A percentile compares a stretch with the other conserved stretches of the same genome.
Evolutionary conservation across 371 early-diverging fungal genomes (phyloP).

Genomic region (Lichtheimia corymbifera): DNA sequence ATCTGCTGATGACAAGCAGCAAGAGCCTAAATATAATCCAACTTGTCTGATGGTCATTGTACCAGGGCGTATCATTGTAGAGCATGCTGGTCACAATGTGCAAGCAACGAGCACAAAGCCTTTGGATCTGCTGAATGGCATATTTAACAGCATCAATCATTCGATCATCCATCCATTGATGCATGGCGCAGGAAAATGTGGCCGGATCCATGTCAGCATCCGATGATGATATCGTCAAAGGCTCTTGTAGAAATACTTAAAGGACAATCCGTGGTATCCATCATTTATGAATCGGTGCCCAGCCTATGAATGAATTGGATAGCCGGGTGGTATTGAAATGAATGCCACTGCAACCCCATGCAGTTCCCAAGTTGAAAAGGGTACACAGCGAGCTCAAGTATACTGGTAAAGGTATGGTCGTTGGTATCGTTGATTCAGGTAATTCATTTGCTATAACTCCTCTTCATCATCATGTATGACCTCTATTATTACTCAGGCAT

Average conservation of each 20-base stretch:
- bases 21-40: constrained; percentile 9
- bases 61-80: constrained; percentile 39
- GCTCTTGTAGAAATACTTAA: constrained; percentile 21
- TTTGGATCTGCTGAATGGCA: constrained; percentile 19
- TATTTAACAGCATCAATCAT: constrained; percentile 27
- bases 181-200: constrained; percentile 18
- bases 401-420: constrained; percentile 68
- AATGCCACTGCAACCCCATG: constrained; percentile 31
- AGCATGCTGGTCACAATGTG: constrained; percentile 17
- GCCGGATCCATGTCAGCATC: constrained; percentile 6
- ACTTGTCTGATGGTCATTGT: constrained; percentile 1
- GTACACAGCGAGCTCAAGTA: constrained; percentile 42
- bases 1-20: constrained; percentile 24
- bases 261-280: constrained; percentile 22
- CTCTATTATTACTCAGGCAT: background rate
- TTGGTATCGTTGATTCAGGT: constrained; percentile 75
- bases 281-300: constrained; percentile 11
- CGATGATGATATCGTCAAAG: constrained; percentile 13
- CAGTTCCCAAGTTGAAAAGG: constrained; percentile 43
- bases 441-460: constrained; percentile 7
- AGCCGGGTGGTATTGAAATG: background rate
- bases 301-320: too few species aligned
- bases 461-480: too few species aligned
- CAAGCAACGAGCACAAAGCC: constrained; percentile 10
- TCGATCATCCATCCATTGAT: constrained; percentile 37